Percentiles rank a stretch among this genome's conserved stretches.
Conservation (phyloP, 176 grass and related monocot species). For the Phragmites australis region DNA sequence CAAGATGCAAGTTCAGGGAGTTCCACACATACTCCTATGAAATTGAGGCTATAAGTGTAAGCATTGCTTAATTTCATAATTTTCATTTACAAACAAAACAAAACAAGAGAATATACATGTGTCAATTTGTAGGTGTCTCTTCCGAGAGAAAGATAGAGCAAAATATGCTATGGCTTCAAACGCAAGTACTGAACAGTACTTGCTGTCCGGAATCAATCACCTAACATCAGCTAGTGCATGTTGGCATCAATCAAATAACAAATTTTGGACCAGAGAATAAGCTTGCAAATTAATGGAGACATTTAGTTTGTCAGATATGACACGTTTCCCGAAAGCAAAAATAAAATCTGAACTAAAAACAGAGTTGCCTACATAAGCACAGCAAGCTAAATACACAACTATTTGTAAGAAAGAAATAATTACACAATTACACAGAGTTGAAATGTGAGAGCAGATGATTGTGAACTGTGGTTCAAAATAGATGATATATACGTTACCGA, state of each 20-base stretch:
- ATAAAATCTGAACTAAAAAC: too few relatives aligned
- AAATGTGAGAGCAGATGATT: neutral
- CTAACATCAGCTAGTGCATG: constrained; percentile 38
- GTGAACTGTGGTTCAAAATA: too few relatives aligned
- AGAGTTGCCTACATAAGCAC: neutral
- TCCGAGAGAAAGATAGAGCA: constrained; percentile 47
- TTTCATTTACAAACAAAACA: too few relatives aligned
- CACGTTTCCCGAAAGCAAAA: neutral
- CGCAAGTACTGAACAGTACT: constrained; percentile 55
- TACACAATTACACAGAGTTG: too few relatives aligned
- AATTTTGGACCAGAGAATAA: neutral
- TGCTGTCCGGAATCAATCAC: constrained; percentile 48
- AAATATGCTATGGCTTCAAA: constrained; percentile 66
- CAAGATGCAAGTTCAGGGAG: neutral
- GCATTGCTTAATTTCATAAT: neutral
- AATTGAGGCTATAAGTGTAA: neutral
- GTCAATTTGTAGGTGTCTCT: constrained; percentile 23
- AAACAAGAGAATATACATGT: neutral
- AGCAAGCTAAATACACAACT: neutral
- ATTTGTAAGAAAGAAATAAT: too few relatives aligned
- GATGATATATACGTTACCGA: too few relatives aligned
- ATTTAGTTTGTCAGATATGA: constrained; percentile 7
- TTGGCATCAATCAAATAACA: constrained; percentile 45
- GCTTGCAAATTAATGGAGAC: constrained; percentile 4
- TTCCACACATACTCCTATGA: too few relatives aligned